Base-by-base conservation (phyloP, 345 rosid genomes). In the Acer saccharum region DNA sequence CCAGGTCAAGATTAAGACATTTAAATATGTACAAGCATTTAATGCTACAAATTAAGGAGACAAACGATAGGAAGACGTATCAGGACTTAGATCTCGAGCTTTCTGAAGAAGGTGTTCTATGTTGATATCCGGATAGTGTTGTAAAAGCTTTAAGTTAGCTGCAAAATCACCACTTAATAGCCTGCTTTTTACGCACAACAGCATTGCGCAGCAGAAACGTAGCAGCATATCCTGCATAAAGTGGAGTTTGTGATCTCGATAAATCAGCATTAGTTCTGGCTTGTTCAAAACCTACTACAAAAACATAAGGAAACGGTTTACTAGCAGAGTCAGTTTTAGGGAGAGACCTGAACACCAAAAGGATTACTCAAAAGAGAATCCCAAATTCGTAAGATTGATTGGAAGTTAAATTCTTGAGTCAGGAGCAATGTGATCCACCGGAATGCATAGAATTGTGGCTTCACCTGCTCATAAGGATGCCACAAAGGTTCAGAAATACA, bases 361-460 rank as follows among this genome's bases (percentile, higher is more conserved):
- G 90, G 90, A 83, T 86, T 88, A 71, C 96, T 86, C 70, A 91
- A 76, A 79, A 91, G 86, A 83, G 93, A 81, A 85, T 91, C 92
- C 96, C 96, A 91, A 61, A 91, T 91, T 83, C 96, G 83, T 75
- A 88, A 78, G 81, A 91, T 88, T 65, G 88, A 79, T 27, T 83
- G 90, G 67, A 90, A 85, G 78, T 82, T 79, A 81, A 91, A 91
- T 83, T 91, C 96, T 82, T 91, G 92, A 62, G 93, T 88, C 41
- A 91, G 93, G 52, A 91, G 82, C 83, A 91, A 74, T 29, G 95
- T 91, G 77, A 87, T 90, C 90, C 91, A 90, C 79, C 92, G 86
- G 82, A 91, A 89, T 66, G 88, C 95, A 65, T 91, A 91, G 81
- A 83, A 91, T 68, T 91, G 93, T 1, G 92, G 90, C 81, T 85